Evolutionary conservation across 2,329 filamentous ascomycete species (phyloP), one percentile per base, ranked within the genome.

Genomic region (Trichoderma arundinaceum): DNA sequence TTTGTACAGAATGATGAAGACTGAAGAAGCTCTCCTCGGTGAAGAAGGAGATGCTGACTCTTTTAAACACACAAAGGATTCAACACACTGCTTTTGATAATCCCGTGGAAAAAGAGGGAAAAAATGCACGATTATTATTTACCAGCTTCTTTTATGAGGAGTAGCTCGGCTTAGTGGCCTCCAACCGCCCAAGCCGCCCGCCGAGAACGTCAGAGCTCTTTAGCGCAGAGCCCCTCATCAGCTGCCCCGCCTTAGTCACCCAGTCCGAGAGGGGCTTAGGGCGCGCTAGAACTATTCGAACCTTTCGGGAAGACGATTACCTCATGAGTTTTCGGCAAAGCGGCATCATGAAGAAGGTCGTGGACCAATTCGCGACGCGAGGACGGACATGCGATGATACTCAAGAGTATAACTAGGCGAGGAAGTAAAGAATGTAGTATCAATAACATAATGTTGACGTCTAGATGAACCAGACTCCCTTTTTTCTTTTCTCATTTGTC

Each of bases 221-320:
- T 28, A 39, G 28, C 15, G 43, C 46, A 51, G 12, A 7, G 48
- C 60, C 39, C 39, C 60, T 46, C 60, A 39, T 13, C 22, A 46
- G 32, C 8, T 17, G 4, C 59, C 49, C 60, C 60, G 22, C 60
- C 41, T 63, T 54, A 63, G 60, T 63, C 60, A 63, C 19, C 46
- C 38, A 17, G 41, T 38, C 15, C 49, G 32, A 52, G 46, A 49
- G 46, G 22, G 46, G 46, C 46, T 8, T 13, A 28, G 4, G 7
- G 10, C 9, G n/a, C 6, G 17, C 51, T 28, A 28, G 22, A 28
- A 17, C 51, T 54, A 54, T 28, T 28, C 22, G 51, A 54, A 41
- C 33, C 22, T 3, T 54, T 39, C 22, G 52, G 19, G 5, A 41
- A 54, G 4, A 28, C 10, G 28, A 59, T 59, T 59, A 59, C 56